phyloP scores from a whole-genome alignment of 129 eudicot species.

The Erigeron canadensis region DNA sequence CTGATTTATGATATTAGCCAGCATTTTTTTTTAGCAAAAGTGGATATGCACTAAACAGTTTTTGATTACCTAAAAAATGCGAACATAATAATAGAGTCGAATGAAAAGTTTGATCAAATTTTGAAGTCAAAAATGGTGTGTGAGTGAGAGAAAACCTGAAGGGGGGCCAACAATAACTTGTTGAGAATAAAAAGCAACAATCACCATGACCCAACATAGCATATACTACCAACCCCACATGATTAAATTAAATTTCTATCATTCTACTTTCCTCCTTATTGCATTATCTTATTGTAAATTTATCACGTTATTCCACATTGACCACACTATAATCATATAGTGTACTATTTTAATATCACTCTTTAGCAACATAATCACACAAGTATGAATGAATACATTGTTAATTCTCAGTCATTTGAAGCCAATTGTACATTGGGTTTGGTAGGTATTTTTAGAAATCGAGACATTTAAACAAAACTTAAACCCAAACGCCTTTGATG shows the following conservation, averaged over 20 bases:
- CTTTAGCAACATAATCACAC: not conserved
- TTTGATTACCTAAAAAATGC: not conserved
- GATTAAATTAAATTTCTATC: not conserved
- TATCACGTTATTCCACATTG: not conserved
- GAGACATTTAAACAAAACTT: too few relatives aligned
- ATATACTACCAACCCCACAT: slow-evolving; percentile 21
- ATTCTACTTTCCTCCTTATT: not conserved
- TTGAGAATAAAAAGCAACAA: slow-evolving; percentile 33
- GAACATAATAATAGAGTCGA: not conserved
- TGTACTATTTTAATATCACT: not conserved
- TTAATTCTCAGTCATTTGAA: too few relatives aligned
- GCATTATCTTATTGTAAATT: not conserved
- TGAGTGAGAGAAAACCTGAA: slow-evolving; percentile 16
- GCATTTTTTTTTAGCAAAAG: too few relatives aligned
- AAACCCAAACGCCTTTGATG: too few relatives aligned
- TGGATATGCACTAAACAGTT: too few relatives aligned
- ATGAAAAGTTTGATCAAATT: not conserved
- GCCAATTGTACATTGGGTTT: too few relatives aligned
- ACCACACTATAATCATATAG: not conserved
- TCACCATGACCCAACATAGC: slow-evolving; percentile 17
- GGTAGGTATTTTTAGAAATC: too few relatives aligned
- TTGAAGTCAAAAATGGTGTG: slow-evolving; percentile 20
- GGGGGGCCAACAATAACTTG: slow-evolving; percentile 23
- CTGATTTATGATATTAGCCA: too few relatives aligned
- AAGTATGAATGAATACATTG: not conserved